Percentiles rank a stretch among this genome's conserved stretches.
Conservation (phyloP, 2,329 filamentous ascomycete species). For the Fusarium sp. region DNA sequence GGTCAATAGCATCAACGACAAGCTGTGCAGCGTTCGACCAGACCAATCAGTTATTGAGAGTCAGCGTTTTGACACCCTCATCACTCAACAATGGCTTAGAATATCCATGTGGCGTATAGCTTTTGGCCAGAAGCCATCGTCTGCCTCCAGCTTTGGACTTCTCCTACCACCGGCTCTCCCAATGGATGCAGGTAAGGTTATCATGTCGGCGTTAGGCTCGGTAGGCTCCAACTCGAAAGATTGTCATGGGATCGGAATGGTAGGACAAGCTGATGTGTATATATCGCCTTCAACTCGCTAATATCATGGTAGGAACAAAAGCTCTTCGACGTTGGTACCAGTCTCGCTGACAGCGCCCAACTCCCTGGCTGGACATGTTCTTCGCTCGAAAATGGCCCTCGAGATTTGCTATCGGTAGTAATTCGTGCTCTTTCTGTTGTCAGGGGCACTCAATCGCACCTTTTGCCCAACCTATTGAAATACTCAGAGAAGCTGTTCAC, state of each 20-base stretch:
- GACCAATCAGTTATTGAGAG: slow-evolving; percentile 48
- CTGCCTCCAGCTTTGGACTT: slow-evolving; percentile 28
- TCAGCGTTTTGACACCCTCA: slow-evolving; percentile 49
- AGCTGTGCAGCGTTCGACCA: slow-evolving; percentile 44
- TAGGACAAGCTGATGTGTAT: neutral
- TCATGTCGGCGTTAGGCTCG: slow-evolving; percentile 43
- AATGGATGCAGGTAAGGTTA: slow-evolving; percentile 47
- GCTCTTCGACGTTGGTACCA: slow-evolving; percentile 48
- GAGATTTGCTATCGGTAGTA: slow-evolving; percentile 46
- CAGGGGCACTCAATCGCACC: slow-evolving; percentile 44
- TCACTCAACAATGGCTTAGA: slow-evolving; percentile 50
- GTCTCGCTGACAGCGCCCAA: slow-evolving; percentile 45
- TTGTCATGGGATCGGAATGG: slow-evolving; percentile 49
- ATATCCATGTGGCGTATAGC: slow-evolving; percentile 49
- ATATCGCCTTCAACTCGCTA: fast-evolving
- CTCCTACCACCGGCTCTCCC: slow-evolving; percentile 41
- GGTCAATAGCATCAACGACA: slow-evolving; percentile 43
- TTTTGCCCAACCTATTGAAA: slow-evolving; percentile 45
- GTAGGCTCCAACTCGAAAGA: slow-evolving; percentile 47
- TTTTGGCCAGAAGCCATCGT: slow-evolving; percentile 43
- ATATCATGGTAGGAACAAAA: slow-evolving; percentile 45
- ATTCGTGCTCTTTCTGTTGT: slow-evolving; percentile 42
- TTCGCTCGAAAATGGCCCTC: slow-evolving; percentile 44
- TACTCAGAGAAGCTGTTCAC: slow-evolving; percentile 38
- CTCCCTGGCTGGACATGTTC: slow-evolving; percentile 35